phyloP scores from a whole-genome alignment of 345 rosid genomes.

The Melastoma malabathricum region DNA sequence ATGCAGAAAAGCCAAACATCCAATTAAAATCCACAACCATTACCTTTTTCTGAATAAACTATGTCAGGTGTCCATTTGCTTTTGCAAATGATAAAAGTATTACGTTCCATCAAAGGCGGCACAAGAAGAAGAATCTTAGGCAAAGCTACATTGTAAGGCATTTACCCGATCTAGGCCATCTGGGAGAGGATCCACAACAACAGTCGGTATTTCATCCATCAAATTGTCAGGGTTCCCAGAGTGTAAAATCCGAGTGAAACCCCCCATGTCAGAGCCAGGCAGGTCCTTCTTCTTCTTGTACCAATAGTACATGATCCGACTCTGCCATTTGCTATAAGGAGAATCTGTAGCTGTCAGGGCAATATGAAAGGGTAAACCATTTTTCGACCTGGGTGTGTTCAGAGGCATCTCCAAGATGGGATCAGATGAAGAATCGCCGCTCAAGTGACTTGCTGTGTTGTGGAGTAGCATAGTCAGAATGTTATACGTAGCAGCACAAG shows the following conservation, averaged over 20 bases:
- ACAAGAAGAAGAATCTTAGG: too few relatives aligned
- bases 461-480: conserved; percentile 38
- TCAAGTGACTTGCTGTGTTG: conserved; percentile 27
- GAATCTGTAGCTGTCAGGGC: conserved; percentile 91
- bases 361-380: conserved; percentile 44
- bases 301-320: conserved; percentile 97
- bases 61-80: too few relatives aligned
- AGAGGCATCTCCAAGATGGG: conserved; percentile 62
- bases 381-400: conserved; percentile 22
- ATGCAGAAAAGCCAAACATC: too few relatives aligned
- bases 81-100: too few relatives aligned
- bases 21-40: too few relatives aligned
- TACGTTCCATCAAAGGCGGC: too few relatives aligned
- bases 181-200: conserved; percentile 88
- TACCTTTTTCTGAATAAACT: too few relatives aligned
- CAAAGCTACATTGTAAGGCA: background rate
- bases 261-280: conserved; percentile 90
- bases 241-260: conserved; percentile 83
- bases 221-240: conserved; percentile 71
- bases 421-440: conserved; percentile 29
- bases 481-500: conserved; percentile 66
- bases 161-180: conserved; percentile 76
- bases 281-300: conserved; percentile 60
- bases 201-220: conserved; percentile 86
- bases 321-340: conserved; percentile 85